Evolutionary conservation across 2,329 filamentous ascomycete species (phyloP), one percentile per base, ranked within the genome.

Genomic region (Macroventuria anomochaeta): DNA sequence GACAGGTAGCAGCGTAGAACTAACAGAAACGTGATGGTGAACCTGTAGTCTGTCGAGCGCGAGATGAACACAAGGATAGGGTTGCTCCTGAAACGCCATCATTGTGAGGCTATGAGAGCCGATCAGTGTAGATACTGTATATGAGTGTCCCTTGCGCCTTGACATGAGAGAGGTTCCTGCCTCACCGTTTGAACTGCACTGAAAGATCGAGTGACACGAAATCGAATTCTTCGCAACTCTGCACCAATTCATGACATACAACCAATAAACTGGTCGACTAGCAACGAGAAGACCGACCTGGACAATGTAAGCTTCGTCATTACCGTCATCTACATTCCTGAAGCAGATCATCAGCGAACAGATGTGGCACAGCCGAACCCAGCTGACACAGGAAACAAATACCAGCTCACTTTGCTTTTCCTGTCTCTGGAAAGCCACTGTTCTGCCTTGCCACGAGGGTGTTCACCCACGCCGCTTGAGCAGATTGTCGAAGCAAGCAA

Each of bases 61-160:
- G 50, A 63, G 64, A 66, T 65, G 62, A 63, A 57, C 60, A 54
- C 70, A 67, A 68, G 69, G 70, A 68, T 72, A 59, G 48, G 54
- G 62, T 57, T 63, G 66, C 64, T 59, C 55, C 42, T 59, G 60
- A 63, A 67, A 63, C 59, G 54, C 58, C 58, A 60, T 60, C 46
- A 58, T 64, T 57, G 62, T 59, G 59, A 65, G 56, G 62, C 63
- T 61, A 58, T 63, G 57, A 57, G 39, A 55, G 53, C 48, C 62
- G 65, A 68, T 65, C 60, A 64, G 62, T 60, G 61, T 40, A 25
- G 26, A n/a, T n/a, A n/a, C n/a, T 44, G 44, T 73, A 70, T 67
- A 66, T 70, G 65, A 67, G 53, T 58, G 59, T 63, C 63, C 68
- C 65, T 60, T 65, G 68, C 62, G 58, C 65, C 62, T 54, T 58